A percentile compares a stretch with the other conserved stretches of the same genome.
These are phyloP conservation scores for Cicer cuneatum DNA, from an alignment of 306 rosid species.

Conservation along the genomic window DNA sequence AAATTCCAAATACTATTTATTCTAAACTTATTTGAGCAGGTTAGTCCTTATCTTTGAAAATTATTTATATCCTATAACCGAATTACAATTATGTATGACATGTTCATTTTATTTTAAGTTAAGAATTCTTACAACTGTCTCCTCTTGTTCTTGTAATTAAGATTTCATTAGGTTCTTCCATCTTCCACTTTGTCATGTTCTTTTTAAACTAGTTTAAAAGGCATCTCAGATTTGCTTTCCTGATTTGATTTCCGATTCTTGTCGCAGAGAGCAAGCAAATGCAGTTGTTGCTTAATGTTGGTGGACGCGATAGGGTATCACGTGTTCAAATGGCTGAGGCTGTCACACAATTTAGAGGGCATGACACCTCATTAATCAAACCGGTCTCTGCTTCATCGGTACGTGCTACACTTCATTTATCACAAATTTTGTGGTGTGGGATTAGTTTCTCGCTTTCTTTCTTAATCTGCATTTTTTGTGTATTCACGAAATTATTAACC, in stretches of 20 bases:
- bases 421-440: slow-evolving; percentile 11
- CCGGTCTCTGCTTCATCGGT: slow-evolving; percentile 76
- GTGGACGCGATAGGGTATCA: slow-evolving; percentile 85
- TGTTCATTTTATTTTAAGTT: slow-evolving; percentile 31
- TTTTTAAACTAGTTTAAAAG: slow-evolving; percentile 21
- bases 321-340: slow-evolving; percentile 90
- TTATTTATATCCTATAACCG: slow-evolving; percentile 5
- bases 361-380: slow-evolving; percentile 68
- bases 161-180: slow-evolving; percentile 8
- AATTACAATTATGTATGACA: not conserved
- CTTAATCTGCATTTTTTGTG: slow-evolving; percentile 19
- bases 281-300: slow-evolving; percentile 73
- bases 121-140: not conserved
- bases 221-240: slow-evolving; percentile 36
- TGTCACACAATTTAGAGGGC: slow-evolving; percentile 76
- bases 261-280: slow-evolving; percentile 70
- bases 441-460: slow-evolving; percentile 20
- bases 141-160: slow-evolving; percentile 16
- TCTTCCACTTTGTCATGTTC: slow-evolving; percentile 32
- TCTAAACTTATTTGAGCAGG: not conserved
- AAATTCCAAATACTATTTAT: not conserved
- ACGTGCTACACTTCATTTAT: slow-evolving; percentile 44
- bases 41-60: not conserved
- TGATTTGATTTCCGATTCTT: slow-evolving; percentile 42
- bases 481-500: slow-evolving; percentile 7